These are phyloP conservation scores for Fusarium tupiense DNA, from an alignment of 2,329 filamentous ascomycete species.

Conservation along the genomic window DNA sequence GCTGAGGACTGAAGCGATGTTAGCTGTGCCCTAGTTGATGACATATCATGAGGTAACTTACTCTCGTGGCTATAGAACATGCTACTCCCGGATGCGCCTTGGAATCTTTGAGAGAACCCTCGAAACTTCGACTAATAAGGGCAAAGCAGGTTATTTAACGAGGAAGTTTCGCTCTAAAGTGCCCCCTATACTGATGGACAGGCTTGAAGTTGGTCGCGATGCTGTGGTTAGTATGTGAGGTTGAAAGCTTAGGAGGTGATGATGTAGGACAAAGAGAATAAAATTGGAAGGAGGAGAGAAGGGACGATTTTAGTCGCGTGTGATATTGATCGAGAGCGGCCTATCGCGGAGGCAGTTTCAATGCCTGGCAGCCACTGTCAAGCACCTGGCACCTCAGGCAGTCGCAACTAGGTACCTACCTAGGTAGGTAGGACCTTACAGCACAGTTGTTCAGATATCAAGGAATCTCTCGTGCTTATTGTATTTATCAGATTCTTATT, in stretches of 20 bases:
- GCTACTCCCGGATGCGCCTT: conserved; percentile 5
- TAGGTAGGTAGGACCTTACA: neutral
- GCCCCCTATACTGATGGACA: neutral
- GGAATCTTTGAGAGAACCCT: neutral
- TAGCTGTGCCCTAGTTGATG: conserved; percentile 17
- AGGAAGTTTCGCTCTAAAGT: neutral
- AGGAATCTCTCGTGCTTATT: neutral
- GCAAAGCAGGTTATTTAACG: neutral
- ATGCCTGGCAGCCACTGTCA: conserved; percentile 28
- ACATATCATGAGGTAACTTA: conserved; percentile 53
- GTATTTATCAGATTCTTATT: neutral
- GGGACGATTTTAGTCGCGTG: conserved; percentile 13
- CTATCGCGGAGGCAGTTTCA: neutral
- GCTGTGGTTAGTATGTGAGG: conserved; percentile 13
- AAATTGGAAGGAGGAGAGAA: conserved; percentile 2
- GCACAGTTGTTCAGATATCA: neutral
- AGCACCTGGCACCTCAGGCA: conserved; percentile 29
- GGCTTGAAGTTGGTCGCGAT: conserved; percentile 2
- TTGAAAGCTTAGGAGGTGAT: conserved; percentile 5
- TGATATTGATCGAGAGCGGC: neutral
- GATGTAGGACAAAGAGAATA: neutral
- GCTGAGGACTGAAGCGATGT: conserved; percentile 72
- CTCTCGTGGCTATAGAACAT: conserved; percentile 99
- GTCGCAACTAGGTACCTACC: neutral
- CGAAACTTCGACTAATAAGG: neutral